Evolutionary conservation across 164 flowering plant species (phyloP).

Genomic region (Vitis vinifera): ASM3070453v1 NC_081809.1:26287501-26288000

Average conservation of each 20-base stretch:
- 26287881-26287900: slow-evolving; percentile 42
- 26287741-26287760: background rate
- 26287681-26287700: slow-evolving; percentile 22
- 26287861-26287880: slow-evolving; percentile 50
- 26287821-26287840: slow-evolving; percentile 51
- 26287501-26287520: no score
- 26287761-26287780: slow-evolving; percentile 15
- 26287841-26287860: slow-evolving; percentile 26
- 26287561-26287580: slow-evolving; percentile 21
- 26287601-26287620: slow-evolving; percentile 41
- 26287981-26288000: no score
- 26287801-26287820: slow-evolving; percentile 34
- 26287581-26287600: slow-evolving; percentile 39
- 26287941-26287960: no score
- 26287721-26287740: slow-evolving; percentile 30
- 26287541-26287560: no score
- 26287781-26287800: slow-evolving; percentile 24
- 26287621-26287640: slow-evolving; percentile 34
- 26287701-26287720: slow-evolving; percentile 38
- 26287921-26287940: no score
- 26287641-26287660: background rate
- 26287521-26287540: no score
- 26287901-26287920: slow-evolving; percentile 10
- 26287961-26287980: no score
- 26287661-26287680: background rate